Conservation (phyloP, 306 rosid species). For the Pterocarpus santalinus region DNA sequence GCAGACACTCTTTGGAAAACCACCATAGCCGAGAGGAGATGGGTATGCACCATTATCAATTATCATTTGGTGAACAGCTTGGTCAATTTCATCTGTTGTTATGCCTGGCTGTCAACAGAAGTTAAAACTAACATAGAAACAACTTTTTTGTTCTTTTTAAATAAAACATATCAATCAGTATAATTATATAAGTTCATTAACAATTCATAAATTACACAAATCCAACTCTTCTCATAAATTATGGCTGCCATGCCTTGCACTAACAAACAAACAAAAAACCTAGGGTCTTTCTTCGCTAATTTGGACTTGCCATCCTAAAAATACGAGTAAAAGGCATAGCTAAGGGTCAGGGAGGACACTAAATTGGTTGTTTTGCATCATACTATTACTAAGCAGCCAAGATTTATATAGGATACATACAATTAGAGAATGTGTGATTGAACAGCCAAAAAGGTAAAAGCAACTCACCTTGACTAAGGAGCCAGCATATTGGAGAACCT, state of each 20-base stretch:
- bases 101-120: constrained; percentile 94
- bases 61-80: constrained; percentile 96
- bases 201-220: constrained; percentile 8
- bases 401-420: neutral
- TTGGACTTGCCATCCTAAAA: neutral
- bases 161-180: constrained; percentile 29
- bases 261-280: neutral
- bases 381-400: neutral
- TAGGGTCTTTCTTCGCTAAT: neutral
- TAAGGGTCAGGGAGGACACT: neutral
- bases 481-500: constrained; percentile 95
- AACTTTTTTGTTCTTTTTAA: neutral
- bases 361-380: constrained; percentile 15
- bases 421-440: constrained; percentile 4
- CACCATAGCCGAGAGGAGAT: constrained; percentile 94
- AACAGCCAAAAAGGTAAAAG: constrained; percentile 32
- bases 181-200: constrained; percentile 24
- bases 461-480: constrained; percentile 82
- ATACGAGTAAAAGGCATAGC: neutral
- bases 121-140: constrained; percentile 53
- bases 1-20: constrained; percentile 98
- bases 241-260: constrained; percentile 4
- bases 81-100: constrained; percentile 90
- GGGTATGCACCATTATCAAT: constrained; percentile 95
- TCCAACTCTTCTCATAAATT: neutral